Conservation (phyloP, 768 basidiomycete genomes). For the Calocera cornea region DNA sequence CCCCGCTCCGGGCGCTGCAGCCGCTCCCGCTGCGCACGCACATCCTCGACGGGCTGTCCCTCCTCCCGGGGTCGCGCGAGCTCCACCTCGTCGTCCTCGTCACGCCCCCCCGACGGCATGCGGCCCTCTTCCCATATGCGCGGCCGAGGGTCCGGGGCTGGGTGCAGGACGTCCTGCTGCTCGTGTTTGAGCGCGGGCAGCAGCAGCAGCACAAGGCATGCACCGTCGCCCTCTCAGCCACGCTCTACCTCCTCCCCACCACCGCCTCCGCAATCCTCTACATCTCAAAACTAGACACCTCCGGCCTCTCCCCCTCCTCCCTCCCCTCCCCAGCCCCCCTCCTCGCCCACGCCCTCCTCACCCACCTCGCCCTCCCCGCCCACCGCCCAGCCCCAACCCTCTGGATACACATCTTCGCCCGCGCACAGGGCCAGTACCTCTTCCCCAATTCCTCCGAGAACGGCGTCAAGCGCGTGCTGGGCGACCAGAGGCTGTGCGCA, state of each 20-base stretch:
- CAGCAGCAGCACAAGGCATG: conserved; percentile 23
- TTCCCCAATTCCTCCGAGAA: conserved; percentile 77
- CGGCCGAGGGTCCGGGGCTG: conserved; percentile 48
- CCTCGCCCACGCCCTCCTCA: conserved; percentile 55
- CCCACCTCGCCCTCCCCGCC: conserved; percentile 29
- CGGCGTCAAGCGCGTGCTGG: conserved; percentile 53
- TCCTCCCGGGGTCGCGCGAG: conserved; percentile 50
- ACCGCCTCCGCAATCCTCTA: conserved; percentile 66
- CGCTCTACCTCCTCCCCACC: conserved; percentile 56
- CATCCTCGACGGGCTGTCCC: conserved; percentile 42
- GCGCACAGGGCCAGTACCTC: conserved; percentile 81
- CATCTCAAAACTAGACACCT: conserved; percentile 87
- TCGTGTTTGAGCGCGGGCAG: conserved; percentile 49
- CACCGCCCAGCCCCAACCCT: conserved; percentile 51
- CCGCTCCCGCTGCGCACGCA: conserved; percentile 38
- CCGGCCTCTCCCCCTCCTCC: conserved; percentile 58
- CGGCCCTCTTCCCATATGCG: conserved; percentile 63
- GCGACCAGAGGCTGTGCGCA: conserved; percentile 64
- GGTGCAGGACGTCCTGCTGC: conserved; percentile 62
- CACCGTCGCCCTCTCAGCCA: conserved; percentile 52
- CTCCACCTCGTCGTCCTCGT: conserved; percentile 67
- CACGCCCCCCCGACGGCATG: conserved; percentile 52
- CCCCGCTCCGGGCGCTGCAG: neutral
- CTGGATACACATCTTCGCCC: conserved; percentile 81
- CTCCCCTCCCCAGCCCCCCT: conserved; percentile 52